Evolutionary conservation across 208 protist genomes (phyloP), one percentile per base, ranked within the genome.

Genomic region (Trypanosomatidae sp.): DNA sequence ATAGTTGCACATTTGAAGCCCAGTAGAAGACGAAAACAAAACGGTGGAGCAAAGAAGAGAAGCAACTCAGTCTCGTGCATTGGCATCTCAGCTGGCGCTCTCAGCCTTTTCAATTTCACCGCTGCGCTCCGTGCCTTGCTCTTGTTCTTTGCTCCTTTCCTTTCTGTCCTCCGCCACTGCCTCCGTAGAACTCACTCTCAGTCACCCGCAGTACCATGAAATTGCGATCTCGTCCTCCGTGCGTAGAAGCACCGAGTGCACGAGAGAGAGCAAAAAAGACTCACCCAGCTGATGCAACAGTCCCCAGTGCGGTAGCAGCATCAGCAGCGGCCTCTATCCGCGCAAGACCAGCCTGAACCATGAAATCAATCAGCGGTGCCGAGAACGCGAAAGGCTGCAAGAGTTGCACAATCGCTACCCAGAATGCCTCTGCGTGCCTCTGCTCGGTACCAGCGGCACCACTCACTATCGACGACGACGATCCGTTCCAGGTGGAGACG

Each of bases 301-400:
- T 25, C 25, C n/a, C 28, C 44, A 6, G 60, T 33, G 47, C n/a
- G 28, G 19, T 19, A 6, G 44, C 47, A 17, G 62, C 41, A 30
- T 65, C 15, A 25, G 47, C 10, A 22, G n/a, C 43, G 12, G 56
- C 3, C 53, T 64, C 69, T n/a, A 58, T 6, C 30, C n/a, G 64
- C 17, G 67, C 28, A n/a, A 80, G 64, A 1, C 82, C 69, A 60
- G 77, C 66, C n/a, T 46, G 62, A 19, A 77, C 77, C 80, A 93
- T 80, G 59, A 81, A 81, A 15, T 74, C 69, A 17, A 94, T 39
- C 49, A 91, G 71, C 28, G 79, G 77, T 15, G 58, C 74, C 28
- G 79, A 69, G 74, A 92, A 92, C 22, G 87, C 75, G 78, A 92
- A 92, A 1, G 85, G 78, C 28, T 77, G 72, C 33, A 95, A 53